Percentiles rank a stretch among this genome's conserved stretches.
Evolutionary conservation across 2,329 filamentous ascomycete genomes (phyloP).

Genomic region (Dendryphion nanum): DNA sequence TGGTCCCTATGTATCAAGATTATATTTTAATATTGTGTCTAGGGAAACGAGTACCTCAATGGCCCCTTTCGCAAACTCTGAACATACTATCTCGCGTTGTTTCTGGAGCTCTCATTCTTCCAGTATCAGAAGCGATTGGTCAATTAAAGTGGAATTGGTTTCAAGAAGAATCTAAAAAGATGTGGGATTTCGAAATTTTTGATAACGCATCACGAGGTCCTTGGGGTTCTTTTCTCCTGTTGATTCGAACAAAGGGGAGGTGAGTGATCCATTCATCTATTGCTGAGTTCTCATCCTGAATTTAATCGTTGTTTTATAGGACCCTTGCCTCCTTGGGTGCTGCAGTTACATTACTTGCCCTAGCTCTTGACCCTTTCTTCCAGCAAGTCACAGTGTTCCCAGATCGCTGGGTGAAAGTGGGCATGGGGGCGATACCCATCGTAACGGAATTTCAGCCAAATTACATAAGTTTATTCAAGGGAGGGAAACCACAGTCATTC

Average conservation of each 20-base stretch:
- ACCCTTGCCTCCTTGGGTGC: slow-evolving; percentile 3
- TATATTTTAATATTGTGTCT: no score
- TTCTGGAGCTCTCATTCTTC: slow-evolving; percentile 13
- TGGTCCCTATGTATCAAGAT: no score
- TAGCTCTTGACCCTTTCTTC: slow-evolving; percentile 14
- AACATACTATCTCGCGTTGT: slow-evolving; percentile 9
- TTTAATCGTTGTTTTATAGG: background rate
- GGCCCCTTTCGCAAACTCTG: slow-evolving; percentile 1
- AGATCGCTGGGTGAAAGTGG: background rate
- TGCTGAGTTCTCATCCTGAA: background rate
- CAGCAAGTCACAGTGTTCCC: slow-evolving; percentile 11
- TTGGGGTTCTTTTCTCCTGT: slow-evolving; percentile 13
- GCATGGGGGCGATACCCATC: slow-evolving; percentile 4
- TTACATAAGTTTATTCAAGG: slow-evolving; percentile 3
- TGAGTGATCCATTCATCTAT: background rate
- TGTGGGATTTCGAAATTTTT: slow-evolving; percentile 25
- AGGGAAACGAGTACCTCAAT: background rate
- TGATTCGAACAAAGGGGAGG: slow-evolving; percentile 11
- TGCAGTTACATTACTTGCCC: slow-evolving; percentile 9
- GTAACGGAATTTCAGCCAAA: slow-evolving; percentile 2
- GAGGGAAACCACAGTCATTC: slow-evolving; percentile 6
- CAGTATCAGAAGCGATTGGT: slow-evolving; percentile 14
- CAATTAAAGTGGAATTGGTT: slow-evolving; percentile 24
- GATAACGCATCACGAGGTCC: slow-evolving; percentile 18
- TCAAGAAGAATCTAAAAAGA: slow-evolving; percentile 6